Base-by-base conservation (phyloP, 1,284 basidiomycete species). In the Papiliotrema nemorosa region DNA sequence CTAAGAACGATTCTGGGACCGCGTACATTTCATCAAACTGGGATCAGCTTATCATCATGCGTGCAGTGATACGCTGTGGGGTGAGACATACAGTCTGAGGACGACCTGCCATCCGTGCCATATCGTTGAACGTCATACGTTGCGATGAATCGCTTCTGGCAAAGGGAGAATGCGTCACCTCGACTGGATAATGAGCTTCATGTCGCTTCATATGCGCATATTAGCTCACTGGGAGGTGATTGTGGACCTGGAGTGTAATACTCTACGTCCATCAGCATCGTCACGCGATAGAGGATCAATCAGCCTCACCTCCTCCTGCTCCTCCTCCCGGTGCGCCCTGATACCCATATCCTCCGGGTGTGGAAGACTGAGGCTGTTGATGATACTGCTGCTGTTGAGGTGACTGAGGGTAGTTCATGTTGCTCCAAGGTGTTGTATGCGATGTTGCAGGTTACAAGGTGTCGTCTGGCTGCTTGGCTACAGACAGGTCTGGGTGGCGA, bases 11-110 rank as follows among this genome's bases (percentile, higher is more conserved):
- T 76, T 99, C 96, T 29, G 90, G 90, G 9, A 92, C 86, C 60
- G 87, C 90, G 70, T 97, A 97, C 90, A 97, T 97, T 78, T 97
- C 93, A 76, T 97, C 93, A 63, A 93, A 90, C 88, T 92, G 57
- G 7, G 1, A 3, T 21, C 29, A 31, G 33, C 35, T 43, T 51
- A 49, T 69, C 64, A 66, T 33, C 39, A 29, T 21, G 42, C 36
- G 20, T 38, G n/a, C 18, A 7, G 26, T 34, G 36, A 40, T 29
- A 29, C 40, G 42, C 54, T 3, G 47, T 37, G 7, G 26, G 3
- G 13, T 25, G 7, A 3, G 46, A 78, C 87, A 77, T 72, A 90
- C 88, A 34, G 87, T 90, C 77, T 91, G 89, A 63, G 87, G 86
- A 58, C 87, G 80, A 25, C 82, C 82, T 37, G 81, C 76, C 33